These are phyloP conservation scores for Zangia roseola DNA, from an alignment of 768 basidiomycete species.

Conservation along the genomic window DNA sequence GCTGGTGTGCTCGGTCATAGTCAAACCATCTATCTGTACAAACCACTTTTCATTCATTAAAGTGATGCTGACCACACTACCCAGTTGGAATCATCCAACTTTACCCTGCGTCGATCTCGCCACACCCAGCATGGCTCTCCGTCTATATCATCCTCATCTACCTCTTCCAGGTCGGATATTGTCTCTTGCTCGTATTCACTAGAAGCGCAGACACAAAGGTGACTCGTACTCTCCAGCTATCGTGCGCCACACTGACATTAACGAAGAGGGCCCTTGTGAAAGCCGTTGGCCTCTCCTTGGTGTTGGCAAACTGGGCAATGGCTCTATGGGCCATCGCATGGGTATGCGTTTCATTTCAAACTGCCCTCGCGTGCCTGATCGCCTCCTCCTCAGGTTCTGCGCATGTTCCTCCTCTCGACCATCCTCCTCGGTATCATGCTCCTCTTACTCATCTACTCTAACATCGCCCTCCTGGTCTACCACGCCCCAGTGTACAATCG, in stretches of 20 bases:
- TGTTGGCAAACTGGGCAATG: conserved; percentile 78
- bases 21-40: conserved; percentile 61
- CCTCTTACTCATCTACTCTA: conserved; percentile 73
- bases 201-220: conserved; percentile 82
- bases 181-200: conserved; percentile 69
- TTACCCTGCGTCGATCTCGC: conserved; percentile 72
- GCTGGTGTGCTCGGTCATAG: conserved; percentile 64
- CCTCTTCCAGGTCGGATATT: conserved; percentile 76
- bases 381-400: conserved; percentile 49
- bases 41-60: neutral
- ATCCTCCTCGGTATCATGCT: conserved; percentile 70
- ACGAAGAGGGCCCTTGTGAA: conserved; percentile 62
- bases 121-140: conserved; percentile 54
- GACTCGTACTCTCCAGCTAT: neutral
- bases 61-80: neutral
- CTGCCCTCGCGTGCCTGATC: neutral
- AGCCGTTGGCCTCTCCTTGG: conserved; percentile 77
- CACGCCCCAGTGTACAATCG: conserved; percentile 56
- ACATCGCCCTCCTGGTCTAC: conserved; percentile 73
- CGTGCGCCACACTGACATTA: neutral
- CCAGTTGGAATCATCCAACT: conserved; percentile 49
- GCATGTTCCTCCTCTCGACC: conserved; percentile 75
- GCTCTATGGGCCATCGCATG: conserved; percentile 78
- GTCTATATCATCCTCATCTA: conserved; percentile 62
- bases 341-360: conserved; percentile 34